phyloP scores from a whole-genome alignment of 1,139 yeast species.

The Trichomonascaceae sp. region DNA sequence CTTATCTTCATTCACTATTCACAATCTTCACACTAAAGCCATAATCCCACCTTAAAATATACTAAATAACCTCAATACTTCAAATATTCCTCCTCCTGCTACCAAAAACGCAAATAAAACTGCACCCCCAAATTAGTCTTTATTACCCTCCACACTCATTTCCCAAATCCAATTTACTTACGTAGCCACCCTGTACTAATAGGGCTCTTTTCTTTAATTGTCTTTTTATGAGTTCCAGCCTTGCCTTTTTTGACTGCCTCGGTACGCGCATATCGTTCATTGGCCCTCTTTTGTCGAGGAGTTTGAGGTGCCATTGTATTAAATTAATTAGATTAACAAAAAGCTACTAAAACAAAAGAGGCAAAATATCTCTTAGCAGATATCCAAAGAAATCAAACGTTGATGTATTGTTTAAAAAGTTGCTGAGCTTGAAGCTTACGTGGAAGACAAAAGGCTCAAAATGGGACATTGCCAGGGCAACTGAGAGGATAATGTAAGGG shows the following conservation, averaged over 20 bases:
- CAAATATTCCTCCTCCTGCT: constrained; percentile 78
- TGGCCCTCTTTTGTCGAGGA: constrained; percentile 79
- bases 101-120: constrained; percentile 60
- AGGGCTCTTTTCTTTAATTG: constrained; percentile 40
- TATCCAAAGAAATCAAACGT: background rate
- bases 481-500: background rate
- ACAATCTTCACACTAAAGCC: background rate
- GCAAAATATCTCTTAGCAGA: background rate
- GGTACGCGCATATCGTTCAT: constrained; percentile 69
- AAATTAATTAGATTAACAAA: too few species aligned
- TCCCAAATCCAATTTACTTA: constrained; percentile 30
- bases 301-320: constrained; percentile 54
- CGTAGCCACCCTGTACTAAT: constrained; percentile 56
- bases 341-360: background rate
- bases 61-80: constrained; percentile 42
- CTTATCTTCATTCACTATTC: background rate
- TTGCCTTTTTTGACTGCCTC: constrained; percentile 60
- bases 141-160: background rate
- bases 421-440: background rate
- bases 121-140: constrained; percentile 5
- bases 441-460: background rate
- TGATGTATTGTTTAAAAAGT: background rate
- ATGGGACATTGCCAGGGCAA: background rate
- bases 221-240: constrained; percentile 49
- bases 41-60: constrained; percentile 15